Percentiles rank a stretch among this genome's conserved stretches.
These are phyloP conservation scores for Neonectria punicea DNA, from an alignment of 2,329 filamentous ascomycete species.

Conservation along the genomic window DNA sequence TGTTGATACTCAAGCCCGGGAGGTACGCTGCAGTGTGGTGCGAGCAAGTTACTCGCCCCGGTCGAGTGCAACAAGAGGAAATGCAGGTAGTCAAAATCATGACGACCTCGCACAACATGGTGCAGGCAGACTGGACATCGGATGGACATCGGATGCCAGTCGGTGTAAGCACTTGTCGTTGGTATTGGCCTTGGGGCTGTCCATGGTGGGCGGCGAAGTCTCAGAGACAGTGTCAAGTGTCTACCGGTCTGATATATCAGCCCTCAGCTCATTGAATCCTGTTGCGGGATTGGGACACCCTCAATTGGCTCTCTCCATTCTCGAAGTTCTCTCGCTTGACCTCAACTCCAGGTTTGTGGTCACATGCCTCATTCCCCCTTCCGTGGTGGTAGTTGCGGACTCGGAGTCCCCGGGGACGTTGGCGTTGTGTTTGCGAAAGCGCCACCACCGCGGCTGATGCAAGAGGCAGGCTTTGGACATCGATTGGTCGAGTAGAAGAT, in stretches of 20 bases:
- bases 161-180: constrained; percentile 21
- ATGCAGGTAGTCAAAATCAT: not conserved
- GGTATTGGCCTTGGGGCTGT: not conserved
- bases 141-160: constrained; percentile 9
- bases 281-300: not conserved
- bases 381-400: not conserved
- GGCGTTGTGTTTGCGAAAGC: not conserved
- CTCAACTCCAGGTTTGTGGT: not conserved
- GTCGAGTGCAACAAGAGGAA: not conserved
- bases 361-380: not conserved
- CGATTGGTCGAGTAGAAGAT: not conserved
- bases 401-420: not conserved
- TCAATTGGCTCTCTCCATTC: not conserved
- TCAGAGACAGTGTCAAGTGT: not conserved
- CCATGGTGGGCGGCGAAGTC: constrained; percentile 6
- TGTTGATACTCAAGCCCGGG: not conserved
- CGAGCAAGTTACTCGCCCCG: not conserved
- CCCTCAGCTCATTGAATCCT: not conserved
- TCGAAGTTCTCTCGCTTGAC: not conserved
- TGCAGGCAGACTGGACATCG: constrained; percentile 10
- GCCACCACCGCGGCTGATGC: not conserved
- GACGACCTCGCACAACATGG: constrained; percentile 26
- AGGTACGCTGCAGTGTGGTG: not conserved
- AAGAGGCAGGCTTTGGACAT: not conserved
- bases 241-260: not conserved